These are phyloP conservation scores for Platismatia glauca DNA, from an alignment of 495 filamentous ascomycete species.

Conservation along the genomic window DNA sequence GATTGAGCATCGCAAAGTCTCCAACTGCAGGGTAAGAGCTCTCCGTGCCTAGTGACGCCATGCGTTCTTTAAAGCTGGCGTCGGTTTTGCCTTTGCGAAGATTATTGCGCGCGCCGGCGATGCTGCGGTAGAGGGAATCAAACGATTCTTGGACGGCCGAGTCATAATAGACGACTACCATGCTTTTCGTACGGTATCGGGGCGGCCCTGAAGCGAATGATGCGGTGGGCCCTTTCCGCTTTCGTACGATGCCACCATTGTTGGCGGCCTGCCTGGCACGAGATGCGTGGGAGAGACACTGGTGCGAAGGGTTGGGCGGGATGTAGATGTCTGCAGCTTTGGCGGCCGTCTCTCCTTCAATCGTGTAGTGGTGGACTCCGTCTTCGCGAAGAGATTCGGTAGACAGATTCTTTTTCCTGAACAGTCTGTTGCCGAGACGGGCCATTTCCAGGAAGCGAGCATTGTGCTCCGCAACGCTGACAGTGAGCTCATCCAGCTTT, in stretches of 20 bases:
- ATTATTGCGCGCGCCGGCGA: constrained; percentile 70
- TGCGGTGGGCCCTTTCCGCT: constrained; percentile 24
- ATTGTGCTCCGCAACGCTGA: constrained; percentile 60
- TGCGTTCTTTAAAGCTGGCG: constrained; percentile 32
- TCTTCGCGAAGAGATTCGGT: constrained; percentile 49
- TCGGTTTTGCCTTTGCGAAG: constrained; percentile 73
- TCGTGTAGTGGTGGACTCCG: constrained; percentile 5
- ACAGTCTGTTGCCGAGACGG: constrained; percentile 24
- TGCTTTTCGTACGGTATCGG: constrained; percentile 61
- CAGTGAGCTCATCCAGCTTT: constrained; percentile 58
- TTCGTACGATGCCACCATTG: constrained; percentile 24
- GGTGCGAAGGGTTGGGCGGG: constrained; percentile 6
- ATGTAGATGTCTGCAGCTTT: background rate
- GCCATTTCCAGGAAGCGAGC: constrained; percentile 50
- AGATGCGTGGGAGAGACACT: constrained; percentile 6
- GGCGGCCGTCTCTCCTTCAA: constrained; percentile 10
- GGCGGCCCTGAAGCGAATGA: constrained; percentile 34
- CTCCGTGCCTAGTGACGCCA: constrained; percentile 18
- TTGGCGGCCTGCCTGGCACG: constrained; percentile 18
- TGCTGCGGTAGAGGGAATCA: constrained; percentile 68
- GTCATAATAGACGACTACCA: constrained; percentile 86
- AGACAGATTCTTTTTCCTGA: constrained; percentile 51
- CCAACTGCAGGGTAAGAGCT: background rate
- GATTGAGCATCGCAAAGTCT: constrained; percentile 5
- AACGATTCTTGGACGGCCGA: constrained; percentile 73